Conservation (phyloP, 768 basidiomycete species). For the Sutorius australiensis region DNA sequence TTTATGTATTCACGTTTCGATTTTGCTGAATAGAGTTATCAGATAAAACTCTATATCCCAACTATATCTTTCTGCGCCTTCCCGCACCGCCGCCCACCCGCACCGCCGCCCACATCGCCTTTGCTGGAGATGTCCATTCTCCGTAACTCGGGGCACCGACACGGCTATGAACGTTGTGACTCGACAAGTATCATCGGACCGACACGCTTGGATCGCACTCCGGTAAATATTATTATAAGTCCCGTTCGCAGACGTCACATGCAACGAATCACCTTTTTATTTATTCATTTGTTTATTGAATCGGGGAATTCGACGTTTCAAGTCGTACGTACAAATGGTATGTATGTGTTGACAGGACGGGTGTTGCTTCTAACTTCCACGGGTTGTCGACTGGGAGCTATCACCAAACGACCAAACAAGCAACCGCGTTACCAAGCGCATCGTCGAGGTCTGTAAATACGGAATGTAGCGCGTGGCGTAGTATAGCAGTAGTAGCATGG, state of each 20-base stretch:
- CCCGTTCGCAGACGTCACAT: not conserved
- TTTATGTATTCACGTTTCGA: not conserved
- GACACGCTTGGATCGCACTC: not conserved
- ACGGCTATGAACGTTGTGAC: not conserved
- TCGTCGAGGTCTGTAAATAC: not conserved
- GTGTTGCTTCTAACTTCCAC: slow-evolving; percentile 4
- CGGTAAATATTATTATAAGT: not conserved
- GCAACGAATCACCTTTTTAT: not conserved
- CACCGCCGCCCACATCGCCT: not conserved
- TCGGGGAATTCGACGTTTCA: not conserved
- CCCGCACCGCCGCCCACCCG: not conserved
- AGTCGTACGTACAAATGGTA: slow-evolving; percentile 5
- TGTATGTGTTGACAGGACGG: not conserved
- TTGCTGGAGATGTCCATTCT: not conserved
- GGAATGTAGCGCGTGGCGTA: not conserved
- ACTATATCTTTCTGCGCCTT: not conserved
- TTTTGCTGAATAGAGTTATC: slow-evolving; percentile 1
- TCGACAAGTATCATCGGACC: not conserved
- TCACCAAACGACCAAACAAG: slow-evolving; percentile 10
- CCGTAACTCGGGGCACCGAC: not conserved
- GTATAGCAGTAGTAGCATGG: not conserved
- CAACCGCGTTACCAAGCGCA: not conserved
- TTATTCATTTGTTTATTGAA: slow-evolving; percentile 1
- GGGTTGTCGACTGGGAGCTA: not conserved
- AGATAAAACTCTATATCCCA: slow-evolving; percentile 1